phyloP scores from a whole-genome alignment of 2,329 filamentous ascomycete genomes.

The Coniella vitis region DNA sequence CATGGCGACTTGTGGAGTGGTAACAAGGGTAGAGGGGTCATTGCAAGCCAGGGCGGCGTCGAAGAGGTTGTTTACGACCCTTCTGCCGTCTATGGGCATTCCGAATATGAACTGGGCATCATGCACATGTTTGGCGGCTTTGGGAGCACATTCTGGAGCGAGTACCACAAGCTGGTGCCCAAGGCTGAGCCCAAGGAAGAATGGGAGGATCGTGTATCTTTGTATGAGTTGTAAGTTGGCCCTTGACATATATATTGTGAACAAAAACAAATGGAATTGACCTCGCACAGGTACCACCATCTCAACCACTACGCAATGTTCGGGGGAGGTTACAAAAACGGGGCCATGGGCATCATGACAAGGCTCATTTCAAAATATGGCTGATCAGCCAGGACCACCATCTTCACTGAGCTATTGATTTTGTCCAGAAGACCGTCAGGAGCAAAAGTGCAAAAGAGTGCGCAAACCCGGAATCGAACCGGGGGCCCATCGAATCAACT shows the following conservation, averaged over 20 bases:
- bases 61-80: conserved; percentile 82
- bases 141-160: conserved; percentile 60
- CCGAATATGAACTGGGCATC: conserved; percentile 85
- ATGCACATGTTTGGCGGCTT: conserved; percentile 98
- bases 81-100: conserved; percentile 75
- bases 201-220: conserved; percentile 71
- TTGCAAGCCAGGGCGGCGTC: conserved; percentile 42
- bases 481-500: conserved; percentile 9
- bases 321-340: conserved; percentile 67
- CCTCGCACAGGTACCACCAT: conserved; percentile 65
- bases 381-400: too few species aligned
- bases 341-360: conserved; percentile 75
- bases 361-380: conserved; percentile 67
- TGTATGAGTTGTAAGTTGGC: conserved; percentile 72
- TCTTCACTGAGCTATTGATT: too few species aligned
- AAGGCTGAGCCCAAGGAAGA: conserved; percentile 76
- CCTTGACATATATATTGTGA: not conserved
- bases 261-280: conserved; percentile 13
- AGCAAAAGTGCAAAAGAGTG: not conserved
- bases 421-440: not conserved
- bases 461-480: conserved; percentile 10
- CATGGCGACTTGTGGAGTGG: conserved; percentile 95
- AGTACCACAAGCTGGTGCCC: conserved; percentile 69
- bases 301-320: conserved; percentile 85
- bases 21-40: conserved; percentile 63